These are phyloP conservation scores for Colletotrichum abscissum DNA, from an alignment of 2,329 filamentous ascomycete genomes.

Conservation along the genomic window DNA sequence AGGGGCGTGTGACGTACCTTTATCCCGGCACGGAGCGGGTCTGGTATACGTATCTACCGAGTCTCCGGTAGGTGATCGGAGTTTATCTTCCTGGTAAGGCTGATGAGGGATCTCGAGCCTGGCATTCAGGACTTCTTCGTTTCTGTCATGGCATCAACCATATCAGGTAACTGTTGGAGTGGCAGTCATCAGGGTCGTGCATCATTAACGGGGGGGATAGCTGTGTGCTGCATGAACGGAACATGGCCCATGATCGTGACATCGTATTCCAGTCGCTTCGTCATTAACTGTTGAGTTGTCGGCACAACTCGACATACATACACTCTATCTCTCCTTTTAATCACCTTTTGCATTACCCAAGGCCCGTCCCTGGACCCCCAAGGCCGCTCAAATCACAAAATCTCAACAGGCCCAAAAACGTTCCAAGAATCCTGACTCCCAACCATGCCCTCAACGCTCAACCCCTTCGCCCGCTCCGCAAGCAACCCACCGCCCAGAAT, in stretches of 20 bases:
- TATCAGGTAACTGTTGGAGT: too few relatives aligned
- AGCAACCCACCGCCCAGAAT: conserved; percentile 80
- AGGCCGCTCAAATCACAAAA: not conserved
- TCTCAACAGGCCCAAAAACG: not conserved
- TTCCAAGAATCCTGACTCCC: not conserved
- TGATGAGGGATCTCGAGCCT: too few relatives aligned
- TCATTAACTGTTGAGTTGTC: not conserved
- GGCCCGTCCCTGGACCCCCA: not conserved
- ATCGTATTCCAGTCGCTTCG: too few relatives aligned
- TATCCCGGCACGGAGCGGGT: not conserved
- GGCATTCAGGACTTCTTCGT: too few relatives aligned
- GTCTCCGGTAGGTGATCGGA: not conserved
- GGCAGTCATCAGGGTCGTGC: too few relatives aligned
- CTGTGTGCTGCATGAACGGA: too few relatives aligned
- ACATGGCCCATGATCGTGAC: too few relatives aligned
- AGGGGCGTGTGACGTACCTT: not conserved
- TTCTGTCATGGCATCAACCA: too few relatives aligned
- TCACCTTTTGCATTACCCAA: not conserved
- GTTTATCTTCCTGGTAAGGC: too few relatives aligned
- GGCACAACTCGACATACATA: not conserved
- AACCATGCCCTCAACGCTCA: conserved; percentile 80
- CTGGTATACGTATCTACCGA: not conserved
- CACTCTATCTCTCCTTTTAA: not conserved
- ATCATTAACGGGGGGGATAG: fast-evolving
- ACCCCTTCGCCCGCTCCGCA: conserved; percentile 79